phyloP scores from a whole-genome alignment of 106 monocot genomes.

The Dioscorea dumetorum region DNA sequence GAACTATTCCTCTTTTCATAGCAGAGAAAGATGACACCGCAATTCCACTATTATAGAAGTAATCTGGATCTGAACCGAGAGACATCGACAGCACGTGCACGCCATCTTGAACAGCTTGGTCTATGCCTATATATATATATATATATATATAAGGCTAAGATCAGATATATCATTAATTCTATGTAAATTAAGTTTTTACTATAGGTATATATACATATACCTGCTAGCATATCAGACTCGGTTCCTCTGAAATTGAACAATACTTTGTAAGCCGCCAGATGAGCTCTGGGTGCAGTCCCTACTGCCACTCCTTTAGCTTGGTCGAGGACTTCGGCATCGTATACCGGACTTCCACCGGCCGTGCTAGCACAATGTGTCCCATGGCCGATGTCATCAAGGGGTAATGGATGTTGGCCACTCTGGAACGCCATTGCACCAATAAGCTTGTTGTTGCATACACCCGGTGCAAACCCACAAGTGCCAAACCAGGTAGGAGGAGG shows the following conservation, averaged over 20 bases:
- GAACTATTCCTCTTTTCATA: neutral
- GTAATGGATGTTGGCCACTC: neutral
- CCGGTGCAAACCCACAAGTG: neutral
- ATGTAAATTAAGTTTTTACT: neutral
- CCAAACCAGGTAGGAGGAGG: neutral
- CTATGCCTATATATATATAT: neutral
- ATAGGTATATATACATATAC: too few relatives aligned
- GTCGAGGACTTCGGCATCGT: neutral
- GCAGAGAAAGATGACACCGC: neutral
- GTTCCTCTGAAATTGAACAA: neutral
- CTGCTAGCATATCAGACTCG: too few relatives aligned
- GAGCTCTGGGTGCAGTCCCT: neutral
- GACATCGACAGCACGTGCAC: neutral
- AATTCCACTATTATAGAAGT: neutral
- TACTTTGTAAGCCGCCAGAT: neutral
- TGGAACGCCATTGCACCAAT: neutral
- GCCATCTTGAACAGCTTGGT: neutral
- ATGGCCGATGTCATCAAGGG: neutral
- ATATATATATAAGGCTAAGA: too few relatives aligned
- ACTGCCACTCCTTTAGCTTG: neutral
- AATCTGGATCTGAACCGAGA: neutral
- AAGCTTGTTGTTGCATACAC: neutral
- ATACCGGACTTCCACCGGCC: neutral
- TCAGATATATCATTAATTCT: too few relatives aligned
- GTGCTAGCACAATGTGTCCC: neutral